Percentiles rank a stretch among this genome's conserved stretches.
Conservation (phyloP, 148 eudicot species). For the Silene conica region DNA sequence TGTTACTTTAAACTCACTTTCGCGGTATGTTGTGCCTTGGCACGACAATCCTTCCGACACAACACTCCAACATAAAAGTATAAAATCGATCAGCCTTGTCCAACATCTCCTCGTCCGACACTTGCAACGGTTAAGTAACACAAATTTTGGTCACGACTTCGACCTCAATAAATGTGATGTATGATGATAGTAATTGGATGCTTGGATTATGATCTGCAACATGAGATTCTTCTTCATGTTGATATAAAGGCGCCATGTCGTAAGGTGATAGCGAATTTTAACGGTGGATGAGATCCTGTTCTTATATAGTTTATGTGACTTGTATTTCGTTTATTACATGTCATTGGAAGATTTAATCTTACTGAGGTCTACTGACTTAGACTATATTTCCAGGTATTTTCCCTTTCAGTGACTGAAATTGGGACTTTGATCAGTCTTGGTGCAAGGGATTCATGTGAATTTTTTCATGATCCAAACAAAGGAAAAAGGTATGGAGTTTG, state of each 20-base stretch:
- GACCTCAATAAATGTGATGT: background rate
- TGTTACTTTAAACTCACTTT: too few relatives aligned
- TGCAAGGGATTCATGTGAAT: slow-evolving; percentile 76
- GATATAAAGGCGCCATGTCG: background rate
- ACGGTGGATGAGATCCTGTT: background rate
- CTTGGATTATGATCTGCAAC: background rate
- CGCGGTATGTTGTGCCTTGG: too few relatives aligned
- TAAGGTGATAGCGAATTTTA: background rate
- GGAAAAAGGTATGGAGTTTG: slow-evolving; percentile 63
- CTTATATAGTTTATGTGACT: background rate
- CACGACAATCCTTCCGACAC: too few relatives aligned
- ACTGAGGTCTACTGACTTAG: slow-evolving; percentile 9
- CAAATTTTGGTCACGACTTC: background rate
- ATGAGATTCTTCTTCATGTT: background rate
- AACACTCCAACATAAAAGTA: too few relatives aligned
- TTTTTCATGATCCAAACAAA: slow-evolving; percentile 86
- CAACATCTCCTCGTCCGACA: too few relatives aligned
- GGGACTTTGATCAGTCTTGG: slow-evolving; percentile 86
- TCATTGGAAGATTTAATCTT: background rate
- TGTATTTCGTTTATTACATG: background rate
- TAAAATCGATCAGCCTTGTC: too few relatives aligned
- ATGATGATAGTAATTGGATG: slow-evolving; percentile 4
- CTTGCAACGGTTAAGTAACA: background rate
- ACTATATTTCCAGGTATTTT: slow-evolving; percentile 58
- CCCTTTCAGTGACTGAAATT: slow-evolving; percentile 81